Evolutionary conservation across 129 eudicot species (phyloP), one percentile per base, ranked within the genome.

Genomic region (Heracleum sosnowskyi): DNA sequence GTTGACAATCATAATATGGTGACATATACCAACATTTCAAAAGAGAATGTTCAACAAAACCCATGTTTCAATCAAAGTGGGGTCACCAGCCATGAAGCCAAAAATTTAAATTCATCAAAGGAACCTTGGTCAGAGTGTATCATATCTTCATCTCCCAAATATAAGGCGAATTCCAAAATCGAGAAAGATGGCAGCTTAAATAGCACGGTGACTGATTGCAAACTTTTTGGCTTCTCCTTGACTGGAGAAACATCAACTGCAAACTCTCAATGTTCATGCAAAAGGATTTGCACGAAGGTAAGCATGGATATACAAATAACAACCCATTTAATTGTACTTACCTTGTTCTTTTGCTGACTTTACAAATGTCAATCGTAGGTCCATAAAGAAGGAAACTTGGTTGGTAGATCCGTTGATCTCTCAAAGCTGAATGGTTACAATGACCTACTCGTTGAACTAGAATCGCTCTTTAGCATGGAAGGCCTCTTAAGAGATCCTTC

Each of bases 351-450:
- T 55, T 60, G n/a, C 55, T 37, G 76, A 51, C 60, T 24, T 33
- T 39, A 28, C 22, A 20, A 51, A 29, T 44, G 28, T 12, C 9
- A 40, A 37, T 36, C 80, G 78, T 80, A 93, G 97, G 98, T 91
- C 81, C 97, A 93, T 85, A 93, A 91, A 75, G 97, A 93, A 91
- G 97, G 98, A n/a, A 91, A 79, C 88, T 74, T 89, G 86, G 98
- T 93, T 36, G 98, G 97, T 75, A 85, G 98, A 73, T 97, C 96
- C 40, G 86, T 93, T 69, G 93, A 93, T 85, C 97, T 91, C 76
- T 88, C 93, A 4, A 86, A 85, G 79, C 79, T 93, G 80, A 80
- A 88, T 34, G 82, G 91, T 49, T 93, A 93, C 63, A 81, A 77
- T 10, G 98, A 93, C 68, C 66, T 93, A 83, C 75, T 91, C 35